phyloP scores from a whole-genome alignment of 805 yeast species.

The Candida ponderosae region DNA sequence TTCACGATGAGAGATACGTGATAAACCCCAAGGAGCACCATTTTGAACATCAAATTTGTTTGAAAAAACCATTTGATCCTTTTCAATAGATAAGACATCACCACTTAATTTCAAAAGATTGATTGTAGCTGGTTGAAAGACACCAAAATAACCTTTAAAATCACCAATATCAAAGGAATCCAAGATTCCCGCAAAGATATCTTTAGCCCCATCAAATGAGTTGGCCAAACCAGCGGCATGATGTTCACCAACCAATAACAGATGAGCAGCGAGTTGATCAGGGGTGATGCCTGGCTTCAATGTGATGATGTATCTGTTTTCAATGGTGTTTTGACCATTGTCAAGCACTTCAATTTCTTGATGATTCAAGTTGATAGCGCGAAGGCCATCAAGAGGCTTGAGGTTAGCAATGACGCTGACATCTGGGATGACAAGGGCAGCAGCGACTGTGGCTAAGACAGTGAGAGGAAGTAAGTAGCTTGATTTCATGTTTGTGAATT shows the following conservation, averaged over 20 bases:
- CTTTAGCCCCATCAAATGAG: constrained; percentile 12
- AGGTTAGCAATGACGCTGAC: too few relatives aligned
- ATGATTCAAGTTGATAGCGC: too few relatives aligned
- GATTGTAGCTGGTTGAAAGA: constrained; percentile 67
- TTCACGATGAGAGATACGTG: constrained; percentile 80
- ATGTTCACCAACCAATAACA: constrained; percentile 50
- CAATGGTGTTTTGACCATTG: too few relatives aligned
- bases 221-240: constrained; percentile 33
- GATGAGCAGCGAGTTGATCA: constrained; percentile 55
- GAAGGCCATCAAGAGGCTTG: too few relatives aligned
- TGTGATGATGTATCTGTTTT: constrained; percentile 72
- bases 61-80: constrained; percentile 64
- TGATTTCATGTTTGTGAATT: too few relatives aligned
- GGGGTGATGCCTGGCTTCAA: constrained; percentile 58
- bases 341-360: too few relatives aligned
- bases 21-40: constrained; percentile 93
- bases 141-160: constrained; percentile 79
- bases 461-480: too few relatives aligned
- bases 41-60: constrained; percentile 59
- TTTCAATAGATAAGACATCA: constrained; percentile 61
- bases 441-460: too few relatives aligned
- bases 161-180: constrained; percentile 53
- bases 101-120: constrained; percentile 66
- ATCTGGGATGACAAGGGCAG: too few relatives aligned
- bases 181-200: constrained; percentile 44